These are phyloP conservation scores for Tricholoma saponaceum DNA, from an alignment of 768 basidiomycete genomes.

Conservation along the genomic window DNA sequence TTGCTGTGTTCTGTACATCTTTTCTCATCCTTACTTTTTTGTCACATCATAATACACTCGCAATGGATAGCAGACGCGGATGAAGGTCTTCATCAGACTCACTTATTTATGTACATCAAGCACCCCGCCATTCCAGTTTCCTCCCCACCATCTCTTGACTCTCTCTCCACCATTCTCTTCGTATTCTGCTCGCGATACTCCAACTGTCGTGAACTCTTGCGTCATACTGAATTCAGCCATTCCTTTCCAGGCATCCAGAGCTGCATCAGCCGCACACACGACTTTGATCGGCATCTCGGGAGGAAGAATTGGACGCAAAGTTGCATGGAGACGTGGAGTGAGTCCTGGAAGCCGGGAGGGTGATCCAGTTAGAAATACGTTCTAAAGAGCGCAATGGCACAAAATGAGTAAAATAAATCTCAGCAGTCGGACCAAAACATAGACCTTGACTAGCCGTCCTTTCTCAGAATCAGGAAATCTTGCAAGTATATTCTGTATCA, in stretches of 20 bases:
- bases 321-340: conserved; percentile 57
- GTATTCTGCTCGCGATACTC: conserved; percentile 78
- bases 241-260: conserved; percentile 84
- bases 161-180: conserved; percentile 88
- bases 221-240: conserved; percentile 76
- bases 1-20: conserved; percentile 14
- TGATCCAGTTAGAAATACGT: conserved; percentile 86
- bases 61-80: conserved; percentile 13
- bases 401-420: not conserved
- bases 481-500: conserved; percentile 78
- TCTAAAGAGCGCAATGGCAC: conserved; percentile 39
- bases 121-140: conserved; percentile 70
- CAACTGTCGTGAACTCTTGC: conserved; percentile 47
- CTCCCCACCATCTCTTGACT: conserved; percentile 87
- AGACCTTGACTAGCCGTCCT: conserved; percentile 70
- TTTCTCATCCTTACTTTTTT: conserved; percentile 16
- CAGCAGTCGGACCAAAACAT: conserved; percentile 8
- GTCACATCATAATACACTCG: conserved; percentile 18
- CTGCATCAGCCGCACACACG: conserved; percentile 57
- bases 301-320: conserved; percentile 81
- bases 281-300: conserved; percentile 74
- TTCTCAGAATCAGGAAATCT: conserved; percentile 69
- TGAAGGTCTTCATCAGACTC: not conserved
- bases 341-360: conserved; percentile 75
- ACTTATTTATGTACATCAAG: conserved; percentile 4